phyloP scores from a whole-genome alignment of 257 asterid genomes.

The Echium plantagineum region DNA sequence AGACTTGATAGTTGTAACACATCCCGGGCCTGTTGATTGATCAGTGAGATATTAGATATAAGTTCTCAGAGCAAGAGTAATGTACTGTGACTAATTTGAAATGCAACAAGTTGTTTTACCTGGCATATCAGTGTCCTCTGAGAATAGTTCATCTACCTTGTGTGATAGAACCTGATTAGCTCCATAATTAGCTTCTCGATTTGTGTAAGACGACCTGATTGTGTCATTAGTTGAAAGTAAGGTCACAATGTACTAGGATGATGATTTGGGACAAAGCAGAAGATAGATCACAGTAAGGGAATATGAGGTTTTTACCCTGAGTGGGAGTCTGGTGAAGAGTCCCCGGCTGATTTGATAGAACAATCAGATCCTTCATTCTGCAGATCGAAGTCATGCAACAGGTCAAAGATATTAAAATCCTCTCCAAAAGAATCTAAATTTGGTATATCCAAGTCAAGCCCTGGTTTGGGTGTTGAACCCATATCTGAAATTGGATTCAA shows the following conservation, averaged over 20 bases:
- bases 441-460: constrained; percentile 65
- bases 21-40: constrained; percentile 40
- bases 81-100: constrained; percentile 3
- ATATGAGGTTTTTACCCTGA: constrained; percentile 18
- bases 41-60: constrained; percentile 5
- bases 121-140: constrained; percentile 32
- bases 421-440: constrained; percentile 56
- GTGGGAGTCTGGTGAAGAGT: constrained; percentile 26
- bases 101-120: constrained; percentile 23
- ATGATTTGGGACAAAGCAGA: not conserved
- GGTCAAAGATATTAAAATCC: constrained; percentile 26
- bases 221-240: not conserved
- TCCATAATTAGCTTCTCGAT: constrained; percentile 25
- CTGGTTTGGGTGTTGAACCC: constrained; percentile 48
- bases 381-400: constrained; percentile 31
- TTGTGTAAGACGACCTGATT: constrained; percentile 40
- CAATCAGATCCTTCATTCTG: constrained; percentile 19
- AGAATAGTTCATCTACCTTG: constrained; percentile 33
- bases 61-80: constrained; percentile 8
- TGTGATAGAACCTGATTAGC: constrained; percentile 34
- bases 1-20: constrained; percentile 52
- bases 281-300: not conserved
- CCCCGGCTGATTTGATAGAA: constrained; percentile 14
- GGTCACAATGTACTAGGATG: not conserved
- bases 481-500: constrained; percentile 38